These are phyloP conservation scores for Phytophthora fragariae DNA, from an alignment of 352 stramenopile genomes.

Conservation along the genomic window DNA sequence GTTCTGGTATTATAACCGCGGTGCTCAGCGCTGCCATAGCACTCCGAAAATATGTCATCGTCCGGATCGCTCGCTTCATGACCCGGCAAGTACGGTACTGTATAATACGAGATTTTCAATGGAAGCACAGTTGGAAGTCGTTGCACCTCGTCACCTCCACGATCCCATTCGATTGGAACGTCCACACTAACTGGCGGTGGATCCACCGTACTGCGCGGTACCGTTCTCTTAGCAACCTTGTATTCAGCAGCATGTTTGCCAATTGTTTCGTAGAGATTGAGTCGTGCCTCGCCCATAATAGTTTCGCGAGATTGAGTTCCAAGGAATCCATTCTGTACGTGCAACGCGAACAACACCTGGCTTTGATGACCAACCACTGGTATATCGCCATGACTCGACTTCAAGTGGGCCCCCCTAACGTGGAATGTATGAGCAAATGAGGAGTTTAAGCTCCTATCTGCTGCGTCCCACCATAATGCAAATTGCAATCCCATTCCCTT, in stretches of 20 bases:
- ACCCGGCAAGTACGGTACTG: neutral
- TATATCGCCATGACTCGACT: neutral
- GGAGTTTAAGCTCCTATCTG: conserved; percentile 51
- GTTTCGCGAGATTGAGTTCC: conserved; percentile 19
- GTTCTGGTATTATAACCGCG: neutral
- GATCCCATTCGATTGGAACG: conserved; percentile 16
- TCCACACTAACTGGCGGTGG: neutral
- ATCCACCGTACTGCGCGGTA: neutral
- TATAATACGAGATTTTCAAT: conserved; percentile 16
- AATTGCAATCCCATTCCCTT: conserved; percentile 40
- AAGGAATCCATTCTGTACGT: conserved; percentile 38
- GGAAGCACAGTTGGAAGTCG: conserved; percentile 6
- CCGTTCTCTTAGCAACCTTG: neutral
- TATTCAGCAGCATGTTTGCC: neutral
- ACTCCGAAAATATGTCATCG: neutral
- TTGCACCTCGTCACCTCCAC: neutral
- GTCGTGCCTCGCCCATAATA: conserved; percentile 28
- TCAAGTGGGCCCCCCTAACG: neutral
- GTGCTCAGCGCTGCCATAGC: neutral
- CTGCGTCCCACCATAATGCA: conserved; percentile 64
- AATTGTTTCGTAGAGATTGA: conserved; percentile 30
- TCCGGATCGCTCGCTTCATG: neutral
- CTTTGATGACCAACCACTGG: conserved; percentile 21
- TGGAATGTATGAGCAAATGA: conserved; percentile 46
- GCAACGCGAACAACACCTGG: conserved; percentile 31